phyloP scores from a whole-genome alignment of 768 basidiomycete species.

The Tricholoma terreum region DNA sequence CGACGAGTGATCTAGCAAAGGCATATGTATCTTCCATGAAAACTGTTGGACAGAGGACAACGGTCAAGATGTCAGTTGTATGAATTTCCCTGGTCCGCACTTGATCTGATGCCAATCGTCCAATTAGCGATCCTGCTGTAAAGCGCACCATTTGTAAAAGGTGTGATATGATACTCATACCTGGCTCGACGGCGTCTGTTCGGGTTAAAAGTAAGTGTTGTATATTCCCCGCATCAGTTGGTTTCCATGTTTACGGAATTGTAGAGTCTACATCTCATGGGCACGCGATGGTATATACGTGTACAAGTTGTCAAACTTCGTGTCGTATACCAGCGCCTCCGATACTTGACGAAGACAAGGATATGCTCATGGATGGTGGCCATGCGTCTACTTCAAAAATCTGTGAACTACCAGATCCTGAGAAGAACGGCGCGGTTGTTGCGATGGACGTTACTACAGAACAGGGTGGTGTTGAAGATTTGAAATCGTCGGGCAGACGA shows the following conservation, averaged over 20 bases:
- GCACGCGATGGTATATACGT: conserved; percentile 56
- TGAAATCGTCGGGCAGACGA: neutral
- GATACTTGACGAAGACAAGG: conserved; percentile 10
- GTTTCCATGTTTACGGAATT: neutral
- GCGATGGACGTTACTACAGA: neutral
- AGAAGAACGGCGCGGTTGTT: neutral
- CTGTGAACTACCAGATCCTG: neutral
- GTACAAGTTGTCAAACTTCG: conserved; percentile 52
- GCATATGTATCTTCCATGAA: conserved; percentile 66
- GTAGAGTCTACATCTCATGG: conserved; percentile 43
- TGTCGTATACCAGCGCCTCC: conserved; percentile 71
- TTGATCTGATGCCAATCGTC: neutral
- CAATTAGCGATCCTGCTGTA: conserved; percentile 72
- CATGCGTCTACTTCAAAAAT: too few species aligned
- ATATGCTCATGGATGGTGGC: neutral
- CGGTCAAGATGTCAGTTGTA: conserved; percentile 64
- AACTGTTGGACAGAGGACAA: conserved; percentile 69
- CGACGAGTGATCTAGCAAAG: conserved; percentile 54
- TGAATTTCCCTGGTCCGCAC: neutral
- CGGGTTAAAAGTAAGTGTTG: conserved; percentile 57
- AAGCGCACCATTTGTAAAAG: conserved; percentile 77
- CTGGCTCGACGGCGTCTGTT: conserved; percentile 63
- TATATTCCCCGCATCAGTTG: neutral
- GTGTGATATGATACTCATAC: conserved; percentile 62
- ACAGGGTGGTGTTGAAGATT: neutral